These are phyloP conservation scores for Paralagenidium karlingii DNA, from an alignment of 352 stramenopile genomes.

Conservation along the genomic window DNA sequence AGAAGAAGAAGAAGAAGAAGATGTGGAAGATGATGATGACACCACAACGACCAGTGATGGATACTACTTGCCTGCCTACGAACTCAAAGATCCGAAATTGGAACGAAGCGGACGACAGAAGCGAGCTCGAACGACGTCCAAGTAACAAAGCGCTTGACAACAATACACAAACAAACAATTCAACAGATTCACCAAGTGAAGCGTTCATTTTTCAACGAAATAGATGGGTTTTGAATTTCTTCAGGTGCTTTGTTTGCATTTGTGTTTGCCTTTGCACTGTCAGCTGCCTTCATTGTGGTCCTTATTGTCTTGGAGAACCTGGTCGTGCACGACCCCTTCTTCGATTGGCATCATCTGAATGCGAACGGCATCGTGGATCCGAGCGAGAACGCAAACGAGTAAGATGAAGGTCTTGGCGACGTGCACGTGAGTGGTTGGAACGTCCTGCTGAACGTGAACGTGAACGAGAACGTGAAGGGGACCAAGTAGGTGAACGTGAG, in stretches of 20 bases:
- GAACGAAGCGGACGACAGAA: slow-evolving; percentile 72
- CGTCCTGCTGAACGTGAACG: background rate
- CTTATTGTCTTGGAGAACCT: no score
- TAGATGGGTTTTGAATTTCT: no score
- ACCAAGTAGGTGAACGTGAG: background rate
- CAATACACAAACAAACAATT: slow-evolving; percentile 3
- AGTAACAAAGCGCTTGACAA: slow-evolving; percentile 12
- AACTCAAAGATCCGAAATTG: slow-evolving; percentile 45
- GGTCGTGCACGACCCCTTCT: no score
- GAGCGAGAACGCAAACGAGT: slow-evolving; percentile 3
- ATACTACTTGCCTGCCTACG: slow-evolving; percentile 60
- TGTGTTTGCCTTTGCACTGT: no score
- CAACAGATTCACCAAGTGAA: background rate
- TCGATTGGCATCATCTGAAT: background rate
- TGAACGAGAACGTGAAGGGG: background rate
- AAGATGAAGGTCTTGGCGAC: background rate
- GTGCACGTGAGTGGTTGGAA: background rate
- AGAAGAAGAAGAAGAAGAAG: slow-evolving; percentile 17
- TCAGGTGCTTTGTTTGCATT: no score
- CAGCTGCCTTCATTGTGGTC: no score
- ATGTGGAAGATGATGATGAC: no score
- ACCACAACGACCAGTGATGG: no score
- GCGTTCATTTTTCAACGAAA: no score
- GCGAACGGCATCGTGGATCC: background rate
- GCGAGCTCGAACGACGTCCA: slow-evolving; percentile 54